A percentile compares a stretch with the other conserved stretches of the same genome.
phyloP scores from a whole-genome alignment of 345 rosid genomes.

The Lepidium didymum region DNA sequence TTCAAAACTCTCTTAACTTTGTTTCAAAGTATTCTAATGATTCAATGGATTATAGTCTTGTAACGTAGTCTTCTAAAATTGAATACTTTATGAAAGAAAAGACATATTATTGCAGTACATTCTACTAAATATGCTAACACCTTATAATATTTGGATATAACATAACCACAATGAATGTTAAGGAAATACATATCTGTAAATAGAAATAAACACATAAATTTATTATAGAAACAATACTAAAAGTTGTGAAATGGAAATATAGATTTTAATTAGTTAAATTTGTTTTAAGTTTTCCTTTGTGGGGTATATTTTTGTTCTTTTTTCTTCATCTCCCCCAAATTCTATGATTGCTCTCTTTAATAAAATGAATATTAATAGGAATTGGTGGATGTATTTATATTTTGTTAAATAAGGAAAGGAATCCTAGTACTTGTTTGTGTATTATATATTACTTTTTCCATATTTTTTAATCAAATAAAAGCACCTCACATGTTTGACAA shows the following conservation, averaged over 20 bases:
- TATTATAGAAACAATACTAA: background rate
- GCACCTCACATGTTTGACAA: conserved; percentile 15
- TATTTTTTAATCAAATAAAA: background rate
- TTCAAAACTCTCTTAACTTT: too few relatives aligned
- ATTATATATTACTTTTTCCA: background rate
- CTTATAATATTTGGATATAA: background rate
- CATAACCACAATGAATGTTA: background rate
- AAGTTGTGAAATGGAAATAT: background rate
- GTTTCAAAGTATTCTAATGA: too few relatives aligned
- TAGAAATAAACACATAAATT: background rate
- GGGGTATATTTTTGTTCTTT: background rate
- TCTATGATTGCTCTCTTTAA: background rate
- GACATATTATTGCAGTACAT: background rate
- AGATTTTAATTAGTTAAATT: background rate
- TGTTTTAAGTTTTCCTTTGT: background rate
- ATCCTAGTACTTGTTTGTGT: conserved; percentile 4
- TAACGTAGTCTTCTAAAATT: too few relatives aligned
- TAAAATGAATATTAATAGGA: background rate
- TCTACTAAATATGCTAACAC: background rate
- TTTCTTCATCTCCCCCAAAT: background rate
- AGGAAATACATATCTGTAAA: background rate
- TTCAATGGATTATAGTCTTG: too few relatives aligned
- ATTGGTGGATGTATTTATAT: background rate
- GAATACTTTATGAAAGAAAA: too few relatives aligned
- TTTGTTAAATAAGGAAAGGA: background rate